Evolutionary conservation across 108 stramenopile genomes (phyloP).

Genomic region (Mediolabrus comicus): DNA sequence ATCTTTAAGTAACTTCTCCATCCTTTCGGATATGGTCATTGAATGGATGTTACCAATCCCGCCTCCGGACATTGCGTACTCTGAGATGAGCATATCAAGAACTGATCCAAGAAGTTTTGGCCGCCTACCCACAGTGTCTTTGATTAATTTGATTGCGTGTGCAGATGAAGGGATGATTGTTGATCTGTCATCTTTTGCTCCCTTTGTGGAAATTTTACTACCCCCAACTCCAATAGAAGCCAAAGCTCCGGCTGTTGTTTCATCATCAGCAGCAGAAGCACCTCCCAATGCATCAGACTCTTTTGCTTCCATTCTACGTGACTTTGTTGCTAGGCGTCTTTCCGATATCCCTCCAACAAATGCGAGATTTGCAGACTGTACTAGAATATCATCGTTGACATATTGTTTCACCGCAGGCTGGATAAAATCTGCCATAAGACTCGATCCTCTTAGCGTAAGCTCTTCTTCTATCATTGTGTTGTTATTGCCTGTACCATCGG

Average conservation of each 20-base stretch:
- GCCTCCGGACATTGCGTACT: conserved; percentile 53
- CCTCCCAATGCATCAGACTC: conserved; percentile 8
- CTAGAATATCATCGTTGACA: conserved; percentile 37
- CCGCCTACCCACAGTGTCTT: conserved; percentile 61
- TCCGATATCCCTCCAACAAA: conserved; percentile 67
- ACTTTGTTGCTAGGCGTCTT: conserved; percentile 59
- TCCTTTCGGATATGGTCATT: conserved; percentile 8
- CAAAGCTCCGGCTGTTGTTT: conserved; percentile 3
- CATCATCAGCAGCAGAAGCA: too few species aligned
- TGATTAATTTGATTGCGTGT: conserved; percentile 35
- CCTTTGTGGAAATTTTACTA: conserved; percentile 7
- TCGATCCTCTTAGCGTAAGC: conserved; percentile 56
- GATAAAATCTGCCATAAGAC: conserved; percentile 68
- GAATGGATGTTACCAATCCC: conserved; percentile 12
- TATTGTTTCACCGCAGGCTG: conserved; percentile 62
- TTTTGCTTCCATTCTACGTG: conserved; percentile 53
- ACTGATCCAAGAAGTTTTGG: conserved; percentile 73
- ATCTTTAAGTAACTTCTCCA: neutral
- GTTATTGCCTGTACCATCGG: conserved; percentile 6
- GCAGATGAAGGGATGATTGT: conserved; percentile 32
- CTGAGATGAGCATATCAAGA: conserved; percentile 76
- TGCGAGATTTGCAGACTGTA: conserved; percentile 55
- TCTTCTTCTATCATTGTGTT: conserved; percentile 41
- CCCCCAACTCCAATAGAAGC: conserved; percentile 19
- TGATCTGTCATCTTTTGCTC: conserved; percentile 1